A percentile compares a stretch with the other conserved stretches of the same genome.
phyloP scores from a whole-genome alignment of 805 yeast genomes.

The Diddensiella transvaalensis region DNA sequence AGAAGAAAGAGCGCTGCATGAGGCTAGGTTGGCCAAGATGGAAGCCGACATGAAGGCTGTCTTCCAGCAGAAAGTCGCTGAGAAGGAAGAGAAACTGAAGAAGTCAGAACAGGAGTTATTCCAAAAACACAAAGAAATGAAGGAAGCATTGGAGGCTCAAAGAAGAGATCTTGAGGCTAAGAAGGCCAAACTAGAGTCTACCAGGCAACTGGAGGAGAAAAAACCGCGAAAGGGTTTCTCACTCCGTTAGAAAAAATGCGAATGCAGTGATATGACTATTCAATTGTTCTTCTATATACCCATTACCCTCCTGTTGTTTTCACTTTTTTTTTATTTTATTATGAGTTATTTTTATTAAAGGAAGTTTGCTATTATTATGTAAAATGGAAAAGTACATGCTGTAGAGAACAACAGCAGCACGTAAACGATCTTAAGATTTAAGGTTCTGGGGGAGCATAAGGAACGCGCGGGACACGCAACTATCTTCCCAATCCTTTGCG shows the following conservation, averaged over 20 bases:
- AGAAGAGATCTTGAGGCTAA: constrained; percentile 87
- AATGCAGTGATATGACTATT: background rate
- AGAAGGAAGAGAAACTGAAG: constrained; percentile 95
- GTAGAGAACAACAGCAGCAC: too few relatives aligned
- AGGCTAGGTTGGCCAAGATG: constrained; percentile 88
- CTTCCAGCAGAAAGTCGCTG: constrained; percentile 92
- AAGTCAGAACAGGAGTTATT: constrained; percentile 95
- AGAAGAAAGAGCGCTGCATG: constrained; percentile 90
- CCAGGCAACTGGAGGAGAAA: constrained; percentile 28
- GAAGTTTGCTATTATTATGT: background rate
- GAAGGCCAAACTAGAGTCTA: constrained; percentile 59
- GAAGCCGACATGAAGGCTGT: constrained; percentile 96
- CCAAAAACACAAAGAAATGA: constrained; percentile 94
- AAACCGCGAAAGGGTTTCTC: constrained; percentile 30
- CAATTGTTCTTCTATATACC: background rate
- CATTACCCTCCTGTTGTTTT: too few relatives aligned
- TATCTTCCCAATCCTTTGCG: too few relatives aligned
- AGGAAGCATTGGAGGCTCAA: constrained; percentile 86
- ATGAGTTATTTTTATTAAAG: too few relatives aligned
- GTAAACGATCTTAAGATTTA: too few relatives aligned
- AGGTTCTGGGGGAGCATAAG: too few relatives aligned
- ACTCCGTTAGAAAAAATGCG: constrained; percentile 13
- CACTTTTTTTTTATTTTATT: background rate
- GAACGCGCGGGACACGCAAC: too few relatives aligned
- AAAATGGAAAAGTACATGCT: background rate